These are phyloP conservation scores for Pluteus cervinus DNA, from an alignment of 768 basidiomycete genomes.

Conservation along the genomic window DNA sequence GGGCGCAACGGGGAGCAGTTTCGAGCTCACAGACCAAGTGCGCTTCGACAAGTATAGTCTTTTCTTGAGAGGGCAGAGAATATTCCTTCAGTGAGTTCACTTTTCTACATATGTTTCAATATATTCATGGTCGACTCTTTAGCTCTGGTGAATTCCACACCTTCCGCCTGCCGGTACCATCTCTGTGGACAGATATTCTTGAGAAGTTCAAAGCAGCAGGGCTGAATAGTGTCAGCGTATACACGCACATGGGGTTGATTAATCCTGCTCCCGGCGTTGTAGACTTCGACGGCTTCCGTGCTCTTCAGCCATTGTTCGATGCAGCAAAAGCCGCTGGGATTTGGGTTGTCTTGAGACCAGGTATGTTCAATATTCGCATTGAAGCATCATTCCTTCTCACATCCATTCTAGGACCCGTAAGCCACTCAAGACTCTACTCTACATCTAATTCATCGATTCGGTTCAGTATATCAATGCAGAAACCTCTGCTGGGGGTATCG, in stretches of 20 bases:
- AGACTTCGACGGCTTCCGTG: conserved; percentile 68
- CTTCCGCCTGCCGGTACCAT: conserved; percentile 74
- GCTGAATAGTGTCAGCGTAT: conserved; percentile 72
- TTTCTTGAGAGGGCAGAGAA: conserved; percentile 58
- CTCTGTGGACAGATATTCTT: conserved; percentile 76
- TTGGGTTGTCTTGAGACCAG: conserved; percentile 77
- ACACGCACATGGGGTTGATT: conserved; percentile 73
- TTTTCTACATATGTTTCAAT: background rate
- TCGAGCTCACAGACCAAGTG: conserved; percentile 38
- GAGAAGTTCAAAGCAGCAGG: conserved; percentile 80
- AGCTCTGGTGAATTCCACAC: conserved; percentile 86
- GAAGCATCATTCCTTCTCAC: conserved; percentile 9
- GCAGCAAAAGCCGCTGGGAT: conserved; percentile 69
- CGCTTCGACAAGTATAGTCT: conserved; percentile 67
- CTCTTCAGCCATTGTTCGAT: conserved; percentile 65
- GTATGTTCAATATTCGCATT: conserved; percentile 25
- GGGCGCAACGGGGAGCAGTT: too few relatives aligned
- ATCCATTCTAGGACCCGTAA: conserved; percentile 5
- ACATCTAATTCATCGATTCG: background rate
- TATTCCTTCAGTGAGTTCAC: conserved; percentile 61
- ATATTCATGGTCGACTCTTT: background rate
- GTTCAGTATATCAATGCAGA: conserved; percentile 71
- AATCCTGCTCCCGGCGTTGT: conserved; percentile 71
- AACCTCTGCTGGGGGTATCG: conserved; percentile 71
- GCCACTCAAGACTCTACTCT: background rate